Conservation (phyloP, 2,329 filamentous ascomycete genomes). For the Colletotrichum tamarilloi region DNA sequence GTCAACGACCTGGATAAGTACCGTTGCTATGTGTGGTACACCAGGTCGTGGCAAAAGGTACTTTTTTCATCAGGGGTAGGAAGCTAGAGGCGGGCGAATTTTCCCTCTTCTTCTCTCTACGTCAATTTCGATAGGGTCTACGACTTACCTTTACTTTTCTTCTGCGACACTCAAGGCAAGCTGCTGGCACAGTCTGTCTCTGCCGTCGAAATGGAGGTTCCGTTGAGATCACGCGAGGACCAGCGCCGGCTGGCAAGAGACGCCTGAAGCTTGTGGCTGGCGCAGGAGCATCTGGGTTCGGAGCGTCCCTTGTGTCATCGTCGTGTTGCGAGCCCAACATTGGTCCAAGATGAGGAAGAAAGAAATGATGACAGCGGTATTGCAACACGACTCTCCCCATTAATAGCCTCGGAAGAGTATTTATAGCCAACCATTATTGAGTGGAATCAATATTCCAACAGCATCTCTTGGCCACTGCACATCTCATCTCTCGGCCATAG, state of each 20-base stretch:
- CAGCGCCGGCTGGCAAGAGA: not conserved
- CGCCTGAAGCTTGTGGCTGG: not conserved
- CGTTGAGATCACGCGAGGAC: not conserved
- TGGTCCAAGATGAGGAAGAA: not conserved
- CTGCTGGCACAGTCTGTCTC: constrained; percentile 21
- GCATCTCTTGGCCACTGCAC: not conserved
- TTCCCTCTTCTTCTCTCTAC: not conserved
- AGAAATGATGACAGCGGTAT: not conserved
- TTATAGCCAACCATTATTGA: not conserved
- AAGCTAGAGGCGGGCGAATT: not conserved
- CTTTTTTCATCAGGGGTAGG: not conserved
- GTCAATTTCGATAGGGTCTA: not conserved
- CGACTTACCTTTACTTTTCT: constrained; percentile 26
- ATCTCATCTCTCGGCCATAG: not conserved
- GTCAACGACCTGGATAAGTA: constrained; percentile 1
- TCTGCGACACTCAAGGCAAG: constrained; percentile 24
- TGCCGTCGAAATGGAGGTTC: not conserved
- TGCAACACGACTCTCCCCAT: not conserved
- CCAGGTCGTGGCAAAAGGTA: not conserved
- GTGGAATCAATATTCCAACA: not conserved
- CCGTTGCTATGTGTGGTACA: not conserved
- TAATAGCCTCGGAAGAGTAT: not conserved
- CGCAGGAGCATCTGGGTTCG: not conserved
- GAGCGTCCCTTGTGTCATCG: not conserved
- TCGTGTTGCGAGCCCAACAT: not conserved